Base-by-base conservation (phyloP, 2,329 filamentous ascomycete species). In the Fusarium pseudonygamai region DNA sequence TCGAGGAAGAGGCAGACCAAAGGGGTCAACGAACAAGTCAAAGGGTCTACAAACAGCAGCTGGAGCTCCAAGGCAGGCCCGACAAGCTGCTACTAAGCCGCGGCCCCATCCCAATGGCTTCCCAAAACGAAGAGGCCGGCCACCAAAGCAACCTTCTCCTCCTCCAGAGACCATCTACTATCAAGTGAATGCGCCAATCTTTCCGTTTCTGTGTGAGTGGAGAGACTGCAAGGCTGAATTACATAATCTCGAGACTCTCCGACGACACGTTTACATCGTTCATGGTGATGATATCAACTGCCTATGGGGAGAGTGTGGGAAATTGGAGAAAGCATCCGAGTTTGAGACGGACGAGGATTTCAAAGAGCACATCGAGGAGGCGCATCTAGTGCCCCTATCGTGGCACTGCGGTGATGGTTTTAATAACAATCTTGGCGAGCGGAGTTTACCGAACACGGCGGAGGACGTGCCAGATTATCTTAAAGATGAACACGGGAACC, bases 391-490 rank as follows among this genome's bases (percentile, higher is more conserved):
- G 18, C 85, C 86, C 5, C 81, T 88, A 63, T 81, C 83, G 42
- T 91, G 89, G 90, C 85, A 90, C 69, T 82, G 87, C 46, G 90
- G 90, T 22, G 90, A 92, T 59, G 90, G 90, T 0, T 86, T 86
- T 14, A 82, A 80, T 62, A 89, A 89, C 72, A 57, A 55, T 15
- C 5, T 36, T 52, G 60, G 49, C 81, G 69, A 45, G 42, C 59
- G 15, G 57, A 67, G 20, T 71, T 62, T 14, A 60, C 47, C 20
- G 72, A 55, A 75, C 65, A 50, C 60, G 46, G 37, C 80, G 47
- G 55, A 82, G 47, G 55, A 82, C 55, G 55, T 87, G 15, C 88
- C 88, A 1, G 69, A 77, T 28, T 91, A 88, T 75, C 83, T 91
- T 1, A 85, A 86, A 58, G 87, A 89, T 60, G 76, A 80, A 37